Base-by-base conservation (phyloP, 345 rosid species). In the Citrus trifoliata region DNA sequence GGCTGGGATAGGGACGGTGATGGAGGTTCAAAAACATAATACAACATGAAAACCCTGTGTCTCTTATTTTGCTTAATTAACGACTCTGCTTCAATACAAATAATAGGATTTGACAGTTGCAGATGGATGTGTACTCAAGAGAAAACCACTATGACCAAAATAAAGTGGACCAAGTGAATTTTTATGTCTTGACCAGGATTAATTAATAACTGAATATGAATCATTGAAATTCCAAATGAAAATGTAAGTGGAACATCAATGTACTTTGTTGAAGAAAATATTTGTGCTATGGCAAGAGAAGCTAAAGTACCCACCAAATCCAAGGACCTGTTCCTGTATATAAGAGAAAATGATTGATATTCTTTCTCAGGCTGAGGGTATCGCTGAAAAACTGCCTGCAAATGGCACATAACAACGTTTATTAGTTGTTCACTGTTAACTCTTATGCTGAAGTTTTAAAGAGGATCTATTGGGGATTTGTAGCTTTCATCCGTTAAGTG, bases 291-390 rank as follows among this genome's bases (percentile, higher is more conserved):
- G 67, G 66, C 33, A 40, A 73, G 61, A 53, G 68, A 73, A 69
- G 68, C 55, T 37, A 78, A 71, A 66, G 60, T 25, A 82, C 87
- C 27, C 37, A 93, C 95, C 92, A 91, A 85, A 83, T 93, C 97
- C 30, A 93, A 80, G 67, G 97, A 90, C 3, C 95, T 84, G 51
- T 88, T 89, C 81, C 86, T 88, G 74, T 93, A 91, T 65, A 91
- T 82, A 78, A 93, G 97, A 73, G 95, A 93, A 86, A 93, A 91
- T 4, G 97, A 93, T 61, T 89, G 93, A 69, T 91, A 89, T 77
- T 93, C 95, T 83, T 93, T 93, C 63, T 92, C 87, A 22, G 95
- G 94, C 59, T 90, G 93, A 73, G 92, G 95, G 79, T 87, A 83
- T 42, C 97, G 82, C 81, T 85, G 90, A 80, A 93, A 91, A 74